A percentile compares a stretch with the other conserved stretches of the same genome.
Conservation (phyloP, 2,329 filamentous ascomycete genomes). For the Pyrenophora teres region DNA sequence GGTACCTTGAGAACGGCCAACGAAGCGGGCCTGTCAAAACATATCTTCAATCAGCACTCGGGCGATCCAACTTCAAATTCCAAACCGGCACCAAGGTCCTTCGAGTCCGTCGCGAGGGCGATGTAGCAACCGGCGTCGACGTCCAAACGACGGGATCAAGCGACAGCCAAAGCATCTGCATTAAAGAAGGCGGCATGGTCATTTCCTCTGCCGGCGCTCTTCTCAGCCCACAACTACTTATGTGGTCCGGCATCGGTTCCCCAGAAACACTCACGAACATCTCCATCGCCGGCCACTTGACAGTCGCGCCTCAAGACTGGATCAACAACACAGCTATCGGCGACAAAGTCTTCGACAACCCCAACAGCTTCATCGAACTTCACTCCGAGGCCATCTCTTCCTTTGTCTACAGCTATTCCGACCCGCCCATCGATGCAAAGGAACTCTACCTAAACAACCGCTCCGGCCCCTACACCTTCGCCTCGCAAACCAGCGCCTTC, state of each 20-base stretch:
- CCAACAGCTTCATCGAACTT: conserved; percentile 60
- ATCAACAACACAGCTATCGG: conserved; percentile 58
- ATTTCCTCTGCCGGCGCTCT: conserved; percentile 43
- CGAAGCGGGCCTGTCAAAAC: conserved; percentile 56
- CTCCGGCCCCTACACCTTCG: conserved; percentile 60
- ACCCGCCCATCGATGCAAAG: conserved; percentile 50
- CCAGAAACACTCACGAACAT: conserved; percentile 35
- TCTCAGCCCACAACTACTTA: conserved; percentile 45
- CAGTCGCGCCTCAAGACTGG: conserved; percentile 49
- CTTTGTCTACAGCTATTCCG: conserved; percentile 55
- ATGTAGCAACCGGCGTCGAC: conserved; percentile 52
- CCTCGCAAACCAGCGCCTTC: conserved; percentile 59
- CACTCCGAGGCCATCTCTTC: conserved; percentile 52
- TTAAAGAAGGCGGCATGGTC: conserved; percentile 34
- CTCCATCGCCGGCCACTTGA: conserved; percentile 44
- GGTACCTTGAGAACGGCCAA: conserved; percentile 56
- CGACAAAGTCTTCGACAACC: conserved; percentile 60
- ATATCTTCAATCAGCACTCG: conserved; percentile 57
- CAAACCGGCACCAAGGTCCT: conserved; percentile 52
- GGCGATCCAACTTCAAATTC: conserved; percentile 41
- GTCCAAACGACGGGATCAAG: conserved; percentile 41
- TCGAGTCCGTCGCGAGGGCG: conserved; percentile 50
- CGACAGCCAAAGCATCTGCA: conserved; percentile 36
- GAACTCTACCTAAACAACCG: conserved; percentile 55
- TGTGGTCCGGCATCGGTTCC: conserved; percentile 48